Evolutionary conservation across 257 asterid species (phyloP), one percentile per base, ranked within the genome.

Genomic region (Coffea canephora): DNA sequence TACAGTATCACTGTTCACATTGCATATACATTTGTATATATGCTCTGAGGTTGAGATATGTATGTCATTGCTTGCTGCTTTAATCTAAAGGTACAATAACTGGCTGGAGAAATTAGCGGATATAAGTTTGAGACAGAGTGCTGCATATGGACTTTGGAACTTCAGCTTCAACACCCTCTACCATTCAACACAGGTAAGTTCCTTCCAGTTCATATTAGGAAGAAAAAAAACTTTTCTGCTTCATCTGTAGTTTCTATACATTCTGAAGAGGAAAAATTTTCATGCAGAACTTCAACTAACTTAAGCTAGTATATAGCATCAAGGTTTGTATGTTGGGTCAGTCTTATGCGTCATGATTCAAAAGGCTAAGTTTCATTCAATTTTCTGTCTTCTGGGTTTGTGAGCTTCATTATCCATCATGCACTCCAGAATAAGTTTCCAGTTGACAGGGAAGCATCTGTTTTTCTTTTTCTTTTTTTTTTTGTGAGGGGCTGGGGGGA

Each of bases 121-220:
- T 84, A 78, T 91, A 88, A 87, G 92, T 87, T 85, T 95, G 89
- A 91, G 97, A 78, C 98, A 95, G 79, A 93, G 97, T 88, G 97
- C 99, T 87, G 97, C 99, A 69, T 93, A 95, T 84, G 99, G 99
- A 70, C 78, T 90, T 76, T 95, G 99, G 99, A 95, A 88, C 88
- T 88, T 92, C 83, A 85, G 97, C 85, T 95, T 93, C 89, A 91
- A 93, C 88, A 86, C 89, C 67, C 89, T 95, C 50, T 95, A 93
- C 85, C 99, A 94, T 86, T 85, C 98, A 79, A 88, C 97, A 59
- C 98, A 93, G 98, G 99, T 95, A 69, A 73, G 77, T 78, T 80
- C 84, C 81, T 83, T 55, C 76, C 54, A 67, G 66, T 39, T 54
- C 64, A n/a, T 57, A 45, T 16, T 9, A 39, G 43, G 57, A 13